phyloP scores from a whole-genome alignment of 176 grass and related monocot species.

The Thinopyrum elongatum region DNA sequence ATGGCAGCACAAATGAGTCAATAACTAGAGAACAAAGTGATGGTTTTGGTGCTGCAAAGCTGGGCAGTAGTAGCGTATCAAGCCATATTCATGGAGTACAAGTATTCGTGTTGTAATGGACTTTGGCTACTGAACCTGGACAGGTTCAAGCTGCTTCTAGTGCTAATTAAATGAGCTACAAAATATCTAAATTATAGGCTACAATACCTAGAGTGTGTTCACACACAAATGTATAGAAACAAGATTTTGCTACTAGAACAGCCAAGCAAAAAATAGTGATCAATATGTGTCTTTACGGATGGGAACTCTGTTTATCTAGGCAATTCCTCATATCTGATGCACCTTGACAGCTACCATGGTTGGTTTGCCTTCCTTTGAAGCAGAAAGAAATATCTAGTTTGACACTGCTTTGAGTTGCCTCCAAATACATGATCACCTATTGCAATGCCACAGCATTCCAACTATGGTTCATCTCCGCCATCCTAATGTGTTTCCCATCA shows the following conservation, averaged over 20 bases:
- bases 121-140: background rate
- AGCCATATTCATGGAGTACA: background rate
- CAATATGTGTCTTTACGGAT: background rate
- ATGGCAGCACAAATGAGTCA: background rate
- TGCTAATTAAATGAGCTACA: background rate
- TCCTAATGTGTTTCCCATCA: background rate
- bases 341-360: no score
- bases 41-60: background rate
- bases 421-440: background rate
- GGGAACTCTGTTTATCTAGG: no score
- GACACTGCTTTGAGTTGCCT: background rate
- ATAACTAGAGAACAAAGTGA: background rate
- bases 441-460: background rate
- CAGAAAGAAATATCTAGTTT: no score
- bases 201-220: background rate
- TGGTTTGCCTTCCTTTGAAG: no score
- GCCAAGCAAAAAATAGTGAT: background rate
- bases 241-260: background rate
- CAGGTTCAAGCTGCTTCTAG: background rate
- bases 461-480: background rate
- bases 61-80: background rate
- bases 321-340: no score
- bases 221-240: background rate
- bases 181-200: background rate
- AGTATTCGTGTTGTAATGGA: background rate